Evolutionary conservation across 2,329 filamentous ascomycete genomes (phyloP), one percentile per base, ranked within the genome.

Genomic region (Pseudodiploospora longispora): DNA sequence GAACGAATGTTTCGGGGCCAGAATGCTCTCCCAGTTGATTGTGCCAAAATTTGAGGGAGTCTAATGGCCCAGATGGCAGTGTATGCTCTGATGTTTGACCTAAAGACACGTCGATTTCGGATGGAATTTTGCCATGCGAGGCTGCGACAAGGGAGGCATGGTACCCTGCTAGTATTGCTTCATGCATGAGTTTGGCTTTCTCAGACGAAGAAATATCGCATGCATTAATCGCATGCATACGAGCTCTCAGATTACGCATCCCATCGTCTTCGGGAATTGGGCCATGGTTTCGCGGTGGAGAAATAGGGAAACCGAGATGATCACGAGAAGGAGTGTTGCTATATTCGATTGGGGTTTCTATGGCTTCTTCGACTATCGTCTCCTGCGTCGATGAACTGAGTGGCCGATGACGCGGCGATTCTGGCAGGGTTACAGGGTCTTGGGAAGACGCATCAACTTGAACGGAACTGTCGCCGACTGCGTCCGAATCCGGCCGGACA

Each of bases 241-340:
- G 78, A 50, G 68, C 72, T 54, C 87, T 74, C 54, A 91, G 62
- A 43, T 67, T 63, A 12, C 75, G 71, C 82, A 87, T 90, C 37
- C 87, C 87, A 69, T 93, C 87, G 57, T 91, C 84, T 58, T 83
- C 87, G 1, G 86, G 85, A 35, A 88, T 63, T 34, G 55, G 60
- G 10, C 58, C 59, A 39, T 52, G 55, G 40, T 36, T 40, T 33
- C 46, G 38, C 27, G 40, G 42, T 28, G 61, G 55, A 36, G 55
- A 57, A 45, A 59, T 43, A 8, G 59, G 55, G 40, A 63, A 60
- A 36, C 59, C 58, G 9, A 66, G 57, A 39, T 60, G 63, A 38
- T 66, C 62, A 29, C 51, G 61, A 8, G 57, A 48, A 19, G 54
- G 46, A 34, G 47, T 51, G 40, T 58, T 52, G 36, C 48, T 47